Base-by-base conservation (phyloP, 257 asterid genomes). In the Jacaranda copaia region DNA sequence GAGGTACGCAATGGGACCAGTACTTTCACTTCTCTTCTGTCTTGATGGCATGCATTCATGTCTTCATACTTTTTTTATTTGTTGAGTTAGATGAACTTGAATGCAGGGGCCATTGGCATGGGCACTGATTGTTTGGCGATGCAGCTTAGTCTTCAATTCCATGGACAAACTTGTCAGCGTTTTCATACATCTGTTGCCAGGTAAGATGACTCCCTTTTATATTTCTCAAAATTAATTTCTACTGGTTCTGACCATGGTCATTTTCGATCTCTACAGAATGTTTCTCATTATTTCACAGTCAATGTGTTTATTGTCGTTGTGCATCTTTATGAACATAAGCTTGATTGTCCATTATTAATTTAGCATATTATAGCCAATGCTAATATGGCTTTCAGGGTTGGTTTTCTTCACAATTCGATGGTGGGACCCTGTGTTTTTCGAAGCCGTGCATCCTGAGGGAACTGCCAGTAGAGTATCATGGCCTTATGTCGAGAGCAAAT, bases 351-450 rank as follows among this genome's bases (percentile, higher is more conserved):
- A n/a, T n/a, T n/a, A n/a, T n/a, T n/a, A n/a, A n/a, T n/a, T n/a
- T n/a, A n/a, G n/a, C 32, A 25, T 25, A 25, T 25, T 25, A 25
- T 25, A 25, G 32, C 52, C 16, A 6, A 64, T 80, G 63, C 40
- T 15, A 45, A 36, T 76, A 18, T 71, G 82, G 36, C 11, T 68
- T 88, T 9, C 89, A 95, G 99, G 99, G 45, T 77, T 96, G 80
- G 99, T 96, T 79, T 93, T 88, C 91, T 93, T 96, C 90, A 96
- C 98, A 20, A 91, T 96, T 62, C 88, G 99, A 72, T 96, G 99
- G 99, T 93, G 99, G 98, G 97, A 93, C 79, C 97, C 99, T 1
- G 88, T 73, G 56, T 93, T 78, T 70, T 87, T 91, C 65, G 97
- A 82, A 80, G 98, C 98, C 64, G 90, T 93, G 99, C 97, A 85